phyloP scores from a whole-genome alignment of 1,284 basidiomycete species.

The Boletellus dicymbophilus region DNA sequence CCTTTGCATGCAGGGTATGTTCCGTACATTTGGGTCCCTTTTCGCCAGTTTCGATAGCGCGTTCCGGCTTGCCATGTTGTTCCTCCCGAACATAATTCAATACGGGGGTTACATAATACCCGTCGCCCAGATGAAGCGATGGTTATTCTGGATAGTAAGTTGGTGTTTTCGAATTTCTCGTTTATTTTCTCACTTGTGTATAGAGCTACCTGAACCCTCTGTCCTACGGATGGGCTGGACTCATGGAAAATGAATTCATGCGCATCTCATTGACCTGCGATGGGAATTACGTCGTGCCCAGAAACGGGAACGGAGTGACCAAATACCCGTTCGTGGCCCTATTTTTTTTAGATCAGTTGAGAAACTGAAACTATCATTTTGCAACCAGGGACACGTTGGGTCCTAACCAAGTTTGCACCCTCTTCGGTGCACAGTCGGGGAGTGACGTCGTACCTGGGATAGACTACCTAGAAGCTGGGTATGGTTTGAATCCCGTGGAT shows the following conservation, averaged over 20 bases:
- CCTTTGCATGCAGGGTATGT: conserved; percentile 73
- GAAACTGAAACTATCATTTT: conserved; percentile 5
- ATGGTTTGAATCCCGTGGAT: conserved; percentile 49
- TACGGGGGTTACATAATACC: conserved; percentile 70
- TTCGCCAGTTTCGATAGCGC: conserved; percentile 68
- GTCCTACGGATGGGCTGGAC: conserved; percentile 77
- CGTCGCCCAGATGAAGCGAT: conserved; percentile 78
- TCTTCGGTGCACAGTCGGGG: conserved; percentile 58
- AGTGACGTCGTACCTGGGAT: conserved; percentile 50
- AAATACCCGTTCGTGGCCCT: conserved; percentile 64
- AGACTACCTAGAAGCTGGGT: conserved; percentile 62
- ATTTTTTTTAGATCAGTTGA: background rate
- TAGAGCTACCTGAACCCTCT: conserved; percentile 79
- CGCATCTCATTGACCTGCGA: conserved; percentile 70
- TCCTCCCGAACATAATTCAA: conserved; percentile 59
- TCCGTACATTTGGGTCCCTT: conserved; percentile 67
- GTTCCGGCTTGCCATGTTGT: conserved; percentile 61
- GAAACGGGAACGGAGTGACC: conserved; percentile 61
- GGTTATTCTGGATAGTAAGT: conserved; percentile 85
- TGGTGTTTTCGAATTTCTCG: background rate
- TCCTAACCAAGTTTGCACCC: conserved; percentile 69
- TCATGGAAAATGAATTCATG: conserved; percentile 86
- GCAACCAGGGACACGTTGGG: conserved; percentile 47
- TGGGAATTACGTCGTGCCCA: conserved; percentile 68
- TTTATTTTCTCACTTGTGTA: conserved; percentile 6